phyloP scores from a whole-genome alignment of 2,329 filamentous ascomycete species.

The Sporothrix luriei region DNA sequence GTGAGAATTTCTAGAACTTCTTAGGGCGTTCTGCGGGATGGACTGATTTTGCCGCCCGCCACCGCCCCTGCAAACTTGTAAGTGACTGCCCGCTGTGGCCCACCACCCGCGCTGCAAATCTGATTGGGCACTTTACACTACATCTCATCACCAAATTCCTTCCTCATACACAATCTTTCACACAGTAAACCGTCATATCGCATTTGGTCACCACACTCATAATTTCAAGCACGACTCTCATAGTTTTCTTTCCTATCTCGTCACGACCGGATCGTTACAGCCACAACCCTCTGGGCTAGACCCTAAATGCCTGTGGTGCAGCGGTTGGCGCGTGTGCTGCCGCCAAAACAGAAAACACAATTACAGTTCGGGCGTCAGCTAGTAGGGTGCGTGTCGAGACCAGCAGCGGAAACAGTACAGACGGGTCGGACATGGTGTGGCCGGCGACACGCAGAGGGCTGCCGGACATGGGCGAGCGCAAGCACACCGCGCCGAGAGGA shows the following conservation, averaged over 20 bases:
- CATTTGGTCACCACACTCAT: background rate
- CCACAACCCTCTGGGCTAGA: too few relatives aligned
- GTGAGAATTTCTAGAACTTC: background rate
- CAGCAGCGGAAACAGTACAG: background rate
- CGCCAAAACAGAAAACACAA: background rate
- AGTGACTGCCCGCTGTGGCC: constrained; percentile 10
- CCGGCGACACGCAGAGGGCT: background rate
- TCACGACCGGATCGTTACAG: background rate
- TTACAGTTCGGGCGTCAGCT: background rate
- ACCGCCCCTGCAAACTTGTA: constrained; percentile 23
- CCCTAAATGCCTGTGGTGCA: constrained; percentile 27
- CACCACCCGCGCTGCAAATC: background rate
- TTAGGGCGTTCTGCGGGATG: background rate
- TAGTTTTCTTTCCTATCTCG: background rate
- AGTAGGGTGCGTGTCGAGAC: background rate
- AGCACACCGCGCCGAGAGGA: background rate
- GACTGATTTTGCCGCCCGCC: constrained; percentile 15
- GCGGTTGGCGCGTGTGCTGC: constrained; percentile 25
- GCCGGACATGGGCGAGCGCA: background rate
- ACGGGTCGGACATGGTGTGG: too few relatives aligned
- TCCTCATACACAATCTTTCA: constrained; percentile 4
- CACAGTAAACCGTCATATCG: background rate
- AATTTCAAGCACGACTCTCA: background rate
- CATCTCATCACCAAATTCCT: constrained; percentile 18
- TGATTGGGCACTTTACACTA: background rate